phyloP scores from a whole-genome alignment of 192 early-diverging fungal genomes.

The Podila minutissima region DNA sequence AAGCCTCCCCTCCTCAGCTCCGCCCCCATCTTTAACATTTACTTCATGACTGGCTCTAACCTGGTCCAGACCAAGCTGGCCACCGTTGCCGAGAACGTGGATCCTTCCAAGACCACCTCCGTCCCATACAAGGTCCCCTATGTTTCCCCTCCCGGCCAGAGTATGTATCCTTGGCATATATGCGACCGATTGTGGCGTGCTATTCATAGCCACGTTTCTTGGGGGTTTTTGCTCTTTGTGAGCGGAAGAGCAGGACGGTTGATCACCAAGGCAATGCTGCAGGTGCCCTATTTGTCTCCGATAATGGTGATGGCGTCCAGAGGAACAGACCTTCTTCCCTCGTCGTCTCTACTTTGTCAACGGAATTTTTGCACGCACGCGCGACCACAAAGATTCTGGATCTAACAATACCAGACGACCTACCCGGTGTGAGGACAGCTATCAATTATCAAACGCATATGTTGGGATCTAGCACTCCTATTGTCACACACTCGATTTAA shows the following conservation, averaged over 20 bases:
- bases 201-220: background rate
- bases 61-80: constrained; percentile 11
- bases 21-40: constrained; percentile 34
- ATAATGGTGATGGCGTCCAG: too few relatives aligned
- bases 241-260: background rate
- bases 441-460: background rate
- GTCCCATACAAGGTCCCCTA: constrained; percentile 19
- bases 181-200: background rate
- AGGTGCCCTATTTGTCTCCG: too few relatives aligned
- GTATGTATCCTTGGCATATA: constrained; percentile 23
- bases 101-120: background rate
- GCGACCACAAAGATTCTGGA: background rate
- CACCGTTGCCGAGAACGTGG: constrained; percentile 12
- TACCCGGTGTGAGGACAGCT: background rate
- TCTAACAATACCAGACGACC: background rate
- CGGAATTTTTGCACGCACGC: too few relatives aligned
- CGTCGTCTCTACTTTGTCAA: too few relatives aligned
- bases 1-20: constrained; percentile 6
- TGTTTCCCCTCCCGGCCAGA: constrained; percentile 37
- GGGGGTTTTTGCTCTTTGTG: background rate
- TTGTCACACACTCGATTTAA: background rate
- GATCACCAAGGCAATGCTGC: too few relatives aligned
- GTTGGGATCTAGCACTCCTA: background rate
- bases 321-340: too few relatives aligned
- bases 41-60: constrained; percentile 35